Conservation (phyloP, 768 basidiomycete species). For the Mycena metata region DNA sequence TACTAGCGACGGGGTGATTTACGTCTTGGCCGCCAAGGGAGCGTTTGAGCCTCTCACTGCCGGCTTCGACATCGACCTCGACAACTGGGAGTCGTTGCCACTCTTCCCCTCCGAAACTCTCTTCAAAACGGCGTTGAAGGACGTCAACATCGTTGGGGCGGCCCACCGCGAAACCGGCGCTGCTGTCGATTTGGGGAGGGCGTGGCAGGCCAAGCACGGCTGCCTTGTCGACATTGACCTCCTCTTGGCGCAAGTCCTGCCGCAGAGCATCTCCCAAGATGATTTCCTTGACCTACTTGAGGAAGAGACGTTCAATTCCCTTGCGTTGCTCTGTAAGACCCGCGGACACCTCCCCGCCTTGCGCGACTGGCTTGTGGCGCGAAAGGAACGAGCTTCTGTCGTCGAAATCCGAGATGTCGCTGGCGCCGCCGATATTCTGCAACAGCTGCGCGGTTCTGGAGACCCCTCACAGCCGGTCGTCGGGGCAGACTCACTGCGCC, state of each 20-base stretch:
- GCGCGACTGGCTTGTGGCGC: conserved; percentile 31
- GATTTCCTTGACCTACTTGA: conserved; percentile 33
- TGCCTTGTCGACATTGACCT: conserved; percentile 34
- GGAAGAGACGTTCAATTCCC: conserved; percentile 33
- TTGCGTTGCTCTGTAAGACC: conserved; percentile 35
- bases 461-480: background rate
- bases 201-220: conserved; percentile 34
- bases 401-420: conserved; percentile 35
- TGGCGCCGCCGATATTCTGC: conserved; percentile 30
- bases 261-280: conserved; percentile 32
- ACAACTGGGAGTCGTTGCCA: conserved; percentile 29
- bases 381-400: conserved; percentile 32
- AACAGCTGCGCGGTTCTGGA: conserved; percentile 19
- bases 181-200: conserved; percentile 31
- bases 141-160: conserved; percentile 32
- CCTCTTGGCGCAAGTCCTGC: conserved; percentile 30
- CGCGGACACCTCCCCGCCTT: conserved; percentile 27
- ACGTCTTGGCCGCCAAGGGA: conserved; percentile 32
- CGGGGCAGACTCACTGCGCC: conserved; percentile 18
- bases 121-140: conserved; percentile 30
- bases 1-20: conserved; percentile 17
- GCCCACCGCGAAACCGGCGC: conserved; percentile 18
- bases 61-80: conserved; percentile 32
- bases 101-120: conserved; percentile 21
- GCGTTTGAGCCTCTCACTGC: conserved; percentile 29